A percentile compares a stretch with the other conserved stretches of the same genome.
Conservation (phyloP, 73 alveolate species). For the Tetrahymena malaccensis region DNA sequence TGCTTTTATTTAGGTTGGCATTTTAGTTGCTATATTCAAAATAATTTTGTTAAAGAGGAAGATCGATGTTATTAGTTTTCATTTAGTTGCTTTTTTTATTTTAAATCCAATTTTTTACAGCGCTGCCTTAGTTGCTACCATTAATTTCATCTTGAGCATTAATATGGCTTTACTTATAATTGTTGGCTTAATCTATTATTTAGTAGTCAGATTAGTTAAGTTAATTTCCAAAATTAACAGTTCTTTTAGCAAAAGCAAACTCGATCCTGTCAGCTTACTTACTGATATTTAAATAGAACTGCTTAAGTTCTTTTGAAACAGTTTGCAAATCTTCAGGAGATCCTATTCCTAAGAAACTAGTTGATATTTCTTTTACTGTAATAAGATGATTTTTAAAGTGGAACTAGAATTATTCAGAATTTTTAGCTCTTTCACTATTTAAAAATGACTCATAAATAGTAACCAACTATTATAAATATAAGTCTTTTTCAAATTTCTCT, state of each 20-base stretch:
- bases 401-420: background rate
- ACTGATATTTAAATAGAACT: background rate
- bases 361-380: background rate
- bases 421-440: background rate
- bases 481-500: background rate
- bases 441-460: background rate
- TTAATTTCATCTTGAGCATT: background rate
- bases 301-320: background rate
- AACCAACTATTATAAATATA: background rate
- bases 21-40: background rate
- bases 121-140: background rate
- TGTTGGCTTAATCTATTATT: background rate
- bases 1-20: background rate
- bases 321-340: background rate
- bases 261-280: background rate
- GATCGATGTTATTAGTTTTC: background rate
- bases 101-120: background rate
- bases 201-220: background rate
- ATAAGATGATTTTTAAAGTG: background rate
- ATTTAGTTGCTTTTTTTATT: background rate
- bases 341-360: background rate
- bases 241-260: background rate
- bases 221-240: background rate
- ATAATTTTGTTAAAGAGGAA: background rate
- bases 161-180: background rate